Base-by-base conservation (phyloP, 345 rosid genomes). In the Dipteronia sinensis region DNA sequence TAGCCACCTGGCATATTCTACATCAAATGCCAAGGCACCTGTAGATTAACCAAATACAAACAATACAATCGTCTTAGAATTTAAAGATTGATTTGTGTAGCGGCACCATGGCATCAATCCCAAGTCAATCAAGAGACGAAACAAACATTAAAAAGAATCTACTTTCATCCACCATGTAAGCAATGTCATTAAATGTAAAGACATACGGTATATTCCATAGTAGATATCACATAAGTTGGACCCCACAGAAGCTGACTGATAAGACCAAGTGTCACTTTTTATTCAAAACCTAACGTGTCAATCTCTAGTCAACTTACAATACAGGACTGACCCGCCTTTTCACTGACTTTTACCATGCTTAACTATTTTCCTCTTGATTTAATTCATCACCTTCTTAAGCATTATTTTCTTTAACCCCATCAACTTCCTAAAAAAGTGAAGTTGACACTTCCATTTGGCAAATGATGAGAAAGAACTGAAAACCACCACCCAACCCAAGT, bases 1-100 rank as follows among this genome's bases (percentile, higher is more conserved):
- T 38, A 93, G 87, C 97, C 98, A 94, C 74, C 97, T 87, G 19
- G 91, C 88, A 85, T 94, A 88, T 77, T 91, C 97, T 7, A 85
- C 94, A 79, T 94, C 96, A 86, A 94, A 94, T 78, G 96, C 94
- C 85, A 91, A 80, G 65, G 94, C 97, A 85, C 98, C 98, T 95
- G 85, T 40, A 56, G 27, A 73, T 56, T 62, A 77, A 69, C 27
- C 73, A 73, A 62, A 71, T 31, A 20, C 31, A 49, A 42, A 65
- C 42, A 71, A 72, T 31, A 38, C 47, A 65, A 68, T 16, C 59
- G 20, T 13, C 77, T 38, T 31, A 53, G 46, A 62, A 40, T 23
- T 34, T 1, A 13, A 59, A 44, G 47, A 80, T 63, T 15, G 6
- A 1, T 73, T 42, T 49, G 53, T 42, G 46, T 19, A 72, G 61